Evolutionary conservation across 176 grass and related monocot genomes (phyloP), one percentile per base, ranked within the genome.

Genomic region (Oryza punctata): DNA sequence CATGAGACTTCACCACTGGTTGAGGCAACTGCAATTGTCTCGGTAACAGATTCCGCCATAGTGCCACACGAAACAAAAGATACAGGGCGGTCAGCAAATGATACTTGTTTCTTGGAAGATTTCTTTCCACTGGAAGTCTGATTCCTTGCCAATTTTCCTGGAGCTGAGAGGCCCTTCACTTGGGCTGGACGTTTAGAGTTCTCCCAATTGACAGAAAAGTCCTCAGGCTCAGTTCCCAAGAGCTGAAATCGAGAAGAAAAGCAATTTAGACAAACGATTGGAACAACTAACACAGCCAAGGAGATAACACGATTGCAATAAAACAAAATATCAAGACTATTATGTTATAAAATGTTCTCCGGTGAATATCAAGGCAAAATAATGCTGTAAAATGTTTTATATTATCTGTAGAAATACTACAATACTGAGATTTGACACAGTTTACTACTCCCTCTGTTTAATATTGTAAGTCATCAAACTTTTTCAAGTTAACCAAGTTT

Each of bases 51-150:
- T 77, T 92, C 91, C 13, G 43, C 71, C 87, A 95, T 95, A 12
- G 89, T 86, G 30, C 96, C 96, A 80, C 59, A 85, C 1, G 89
- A 95, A 78, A 98, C 77, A 85, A 95, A 95, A 72, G 93, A 91
- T 61, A 95, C 93, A 54, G 91, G 96, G 5, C 72, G 82, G 45
- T 85, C 87, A 16, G 89, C 84, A 83, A 91, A 93, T 0, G 77
- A 87, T 70, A 77, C 81, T 26, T 86, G 85, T 77, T 80, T 80
- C 70, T 19, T 77, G 30, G 33, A 52, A 30, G 72, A 79, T 72
- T 68, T 87, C 64, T 82, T 97, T 69, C 72, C 85, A 72, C 47
- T 68, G 25, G 65, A 75, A 66, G 90, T 76, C 8, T 57, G 37
- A 43, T 78, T 63, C 76, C 78, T 91, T 9, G 30, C 27, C 32